A percentile compares a stretch with the other conserved stretches of the same genome.
Conservation (phyloP, 2,329 filamentous ascomycete species). For the Aspergillus ruber region DNA sequence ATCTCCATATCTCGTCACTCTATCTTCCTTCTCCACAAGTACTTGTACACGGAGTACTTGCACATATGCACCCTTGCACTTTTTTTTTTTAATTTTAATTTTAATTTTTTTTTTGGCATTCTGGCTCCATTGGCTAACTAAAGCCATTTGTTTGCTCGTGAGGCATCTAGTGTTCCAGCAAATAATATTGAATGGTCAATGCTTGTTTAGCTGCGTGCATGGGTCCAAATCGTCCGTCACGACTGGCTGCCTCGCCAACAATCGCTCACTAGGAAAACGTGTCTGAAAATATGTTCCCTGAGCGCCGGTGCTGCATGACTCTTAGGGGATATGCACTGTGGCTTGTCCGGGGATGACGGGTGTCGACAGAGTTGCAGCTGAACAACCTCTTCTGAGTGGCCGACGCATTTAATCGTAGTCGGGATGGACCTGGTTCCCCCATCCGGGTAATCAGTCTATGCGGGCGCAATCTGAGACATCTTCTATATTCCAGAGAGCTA, state of each 20-base stretch:
- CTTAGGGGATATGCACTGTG: background rate
- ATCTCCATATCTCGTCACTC: too few relatives aligned
- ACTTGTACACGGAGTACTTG: too few relatives aligned
- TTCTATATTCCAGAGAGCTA: too few relatives aligned
- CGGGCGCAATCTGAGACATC: background rate
- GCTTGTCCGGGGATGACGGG: background rate
- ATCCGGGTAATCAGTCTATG: background rate
- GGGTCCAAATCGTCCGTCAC: background rate
- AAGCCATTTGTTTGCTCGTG: too few relatives aligned
- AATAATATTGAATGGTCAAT: too few relatives aligned
- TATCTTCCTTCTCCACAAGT: too few relatives aligned
- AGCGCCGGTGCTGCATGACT: background rate
- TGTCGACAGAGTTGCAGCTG: background rate
- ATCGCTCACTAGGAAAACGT: slow-evolving; percentile 1
- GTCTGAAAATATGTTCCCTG: background rate
- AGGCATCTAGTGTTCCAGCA: too few relatives aligned
- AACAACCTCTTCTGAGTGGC: background rate
- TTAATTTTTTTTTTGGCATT: too few relatives aligned
- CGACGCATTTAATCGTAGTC: background rate
- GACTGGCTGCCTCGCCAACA: slow-evolving; percentile 19
- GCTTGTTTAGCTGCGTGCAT: background rate
- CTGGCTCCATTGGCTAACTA: too few relatives aligned
- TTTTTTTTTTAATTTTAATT: too few relatives aligned
- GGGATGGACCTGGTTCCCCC: background rate
- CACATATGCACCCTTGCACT: too few relatives aligned